Evolutionary conservation across 2,329 filamentous ascomycete species (phyloP), one percentile per base, ranked within the genome.

Genomic region (Cytospora chrysosperma): DNA sequence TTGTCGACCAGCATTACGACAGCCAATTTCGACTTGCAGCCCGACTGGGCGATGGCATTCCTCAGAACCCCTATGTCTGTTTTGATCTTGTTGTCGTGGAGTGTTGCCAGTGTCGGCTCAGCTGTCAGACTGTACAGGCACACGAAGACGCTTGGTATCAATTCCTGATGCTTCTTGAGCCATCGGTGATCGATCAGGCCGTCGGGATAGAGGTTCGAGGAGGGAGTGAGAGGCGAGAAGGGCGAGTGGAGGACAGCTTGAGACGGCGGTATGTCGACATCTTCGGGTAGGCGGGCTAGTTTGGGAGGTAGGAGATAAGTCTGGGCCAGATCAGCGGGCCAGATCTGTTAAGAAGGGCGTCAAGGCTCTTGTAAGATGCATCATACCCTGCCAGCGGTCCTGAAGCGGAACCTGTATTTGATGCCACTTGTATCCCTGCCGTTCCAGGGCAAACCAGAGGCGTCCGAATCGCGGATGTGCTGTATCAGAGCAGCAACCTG

Each of bases 71-170:
- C 93, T 71, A 99, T 92, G 70, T 97, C 93, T 9, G 87, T 86
- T 74, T 96, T 96, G 51, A 97, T 82, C 72, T 91, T 88, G 73
- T 95, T 95, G 73, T 98, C 94, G 67, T 90, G 85, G n/a, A 93
- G 77, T 6, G 88, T 91, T 60, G 89, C 88, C 64, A 89, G 85
- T n/a, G 85, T 89, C 0, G 86, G 80, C 70, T 96, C 90, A 26
- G 88, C 85, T 4, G 85, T 86, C 63, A 97, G 85, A 40, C 84
- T 83, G 72, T 96, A 96, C 77, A 96, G 95, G 68, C 89, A 90
- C 34, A 96, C 75, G 69, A 92, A 89, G 28, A 92, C 84, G 66
- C 92, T 90, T 1, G 94, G 94, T 26, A 98, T 83, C 21, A 92
- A 81, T 58, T 90, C 81, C 72, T 97, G 93, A 74, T 98, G 94